A percentile compares a stretch with the other conserved stretches of the same genome.
Evolutionary conservation across 805 yeast genomes (phyloP).

Genomic region (Cyberlindnera xishuangbannaensis): DNA sequence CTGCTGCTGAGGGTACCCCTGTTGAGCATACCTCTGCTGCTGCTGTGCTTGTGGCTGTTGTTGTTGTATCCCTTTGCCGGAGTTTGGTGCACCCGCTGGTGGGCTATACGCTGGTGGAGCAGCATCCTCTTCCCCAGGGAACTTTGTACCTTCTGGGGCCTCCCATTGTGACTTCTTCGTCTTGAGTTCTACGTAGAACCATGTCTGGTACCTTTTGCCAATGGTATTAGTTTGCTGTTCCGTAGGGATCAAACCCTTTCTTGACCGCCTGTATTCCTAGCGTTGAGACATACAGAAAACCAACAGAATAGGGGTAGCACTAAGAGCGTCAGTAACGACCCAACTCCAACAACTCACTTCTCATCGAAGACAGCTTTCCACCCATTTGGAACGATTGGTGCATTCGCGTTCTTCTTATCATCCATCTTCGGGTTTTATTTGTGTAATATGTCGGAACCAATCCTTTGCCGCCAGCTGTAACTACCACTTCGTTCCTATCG

Average conservation of each 20-base stretch:
- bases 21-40: slow-evolving; percentile 8
- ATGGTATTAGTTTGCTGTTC: not conserved
- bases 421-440: no score
- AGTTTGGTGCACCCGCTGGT: slow-evolving; percentile 6
- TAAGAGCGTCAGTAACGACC: no score
- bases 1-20: slow-evolving; percentile 25
- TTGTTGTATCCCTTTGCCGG: slow-evolving; percentile 1
- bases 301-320: no score
- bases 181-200: slow-evolving; percentile 73
- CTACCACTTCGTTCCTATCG: no score
- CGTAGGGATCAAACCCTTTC: no score
- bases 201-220: slow-evolving; percentile 44
- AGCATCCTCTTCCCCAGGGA: slow-evolving; percentile 31
- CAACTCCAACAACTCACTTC: slow-evolving; percentile 22
- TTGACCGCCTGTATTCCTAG: no score
- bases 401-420: no score
- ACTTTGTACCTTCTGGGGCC: slow-evolving; percentile 56
- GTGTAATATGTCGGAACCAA: no score
- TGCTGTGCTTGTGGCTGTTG: slow-evolving; percentile 7
- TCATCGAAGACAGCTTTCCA: slow-evolving; percentile 75
- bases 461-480: no score
- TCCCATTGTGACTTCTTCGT: slow-evolving; percentile 90
- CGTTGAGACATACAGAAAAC: no score
- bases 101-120: slow-evolving; percentile 36
- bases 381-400: slow-evolving; percentile 56